These are phyloP conservation scores for Cladosporium sp. DNA, from an alignment of 2,329 filamentous ascomycete genomes.

Conservation along the genomic window DNA sequence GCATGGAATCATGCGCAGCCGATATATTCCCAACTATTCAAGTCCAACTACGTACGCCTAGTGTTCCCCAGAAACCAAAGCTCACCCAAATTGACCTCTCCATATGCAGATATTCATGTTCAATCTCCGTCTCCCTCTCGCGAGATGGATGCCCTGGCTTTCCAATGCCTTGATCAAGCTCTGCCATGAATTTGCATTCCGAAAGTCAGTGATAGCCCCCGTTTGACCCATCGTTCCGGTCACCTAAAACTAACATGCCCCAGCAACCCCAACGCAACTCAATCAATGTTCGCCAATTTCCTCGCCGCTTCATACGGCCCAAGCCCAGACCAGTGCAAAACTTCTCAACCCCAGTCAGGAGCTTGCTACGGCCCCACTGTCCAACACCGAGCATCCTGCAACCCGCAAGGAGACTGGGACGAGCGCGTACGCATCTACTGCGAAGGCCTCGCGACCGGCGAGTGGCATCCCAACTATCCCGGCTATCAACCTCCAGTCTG, in stretches of 20 bases:
- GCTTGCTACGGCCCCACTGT: slow-evolving; percentile 45
- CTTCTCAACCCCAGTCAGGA: slow-evolving; percentile 31
- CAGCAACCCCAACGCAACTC: neutral
- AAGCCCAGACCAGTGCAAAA: slow-evolving; percentile 45
- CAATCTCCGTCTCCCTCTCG: slow-evolving; percentile 45
- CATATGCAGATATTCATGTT: slow-evolving; percentile 49
- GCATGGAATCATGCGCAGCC: neutral
- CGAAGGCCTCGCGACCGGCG: slow-evolving; percentile 46
- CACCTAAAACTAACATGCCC: neutral
- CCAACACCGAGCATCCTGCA: slow-evolving; percentile 37
- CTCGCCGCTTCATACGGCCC: slow-evolving; percentile 57
- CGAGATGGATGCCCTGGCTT: slow-evolving; percentile 47
- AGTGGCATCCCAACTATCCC: slow-evolving; percentile 53
- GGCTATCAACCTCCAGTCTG: slow-evolving; percentile 49
- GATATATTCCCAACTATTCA: neutral
- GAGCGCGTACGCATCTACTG: slow-evolving; percentile 57
- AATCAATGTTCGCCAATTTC: neutral
- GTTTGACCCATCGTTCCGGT: no score
- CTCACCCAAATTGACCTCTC: slow-evolving; percentile 5
- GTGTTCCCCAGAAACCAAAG: no score
- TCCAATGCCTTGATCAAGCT: slow-evolving; percentile 48
- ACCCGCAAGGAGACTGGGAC: slow-evolving; percentile 46
- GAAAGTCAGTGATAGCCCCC: neutral
- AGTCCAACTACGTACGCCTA: slow-evolving; percentile 1
- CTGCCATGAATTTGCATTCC: slow-evolving; percentile 5